Evolutionary conservation across 176 grass and related monocot species (phyloP), one percentile per base, ranked within the genome.

Genomic region (Elaeis guineensis): DNA sequence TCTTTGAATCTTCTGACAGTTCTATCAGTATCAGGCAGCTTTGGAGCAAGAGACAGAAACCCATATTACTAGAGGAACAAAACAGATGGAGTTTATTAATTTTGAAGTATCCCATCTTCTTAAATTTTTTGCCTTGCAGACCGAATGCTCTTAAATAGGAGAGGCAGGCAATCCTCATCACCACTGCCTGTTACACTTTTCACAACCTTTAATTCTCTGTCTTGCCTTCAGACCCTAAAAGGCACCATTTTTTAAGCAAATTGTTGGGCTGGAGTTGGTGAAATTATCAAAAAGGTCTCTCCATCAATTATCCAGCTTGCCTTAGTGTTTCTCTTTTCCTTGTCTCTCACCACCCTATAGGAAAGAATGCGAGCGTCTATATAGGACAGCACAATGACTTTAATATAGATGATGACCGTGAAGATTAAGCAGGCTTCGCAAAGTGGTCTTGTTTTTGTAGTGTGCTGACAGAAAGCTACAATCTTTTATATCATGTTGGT

Each of bases 71-170:
- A 19, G 17, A 54, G 18, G 16, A 19, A 54, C 52, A 54, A 5
- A 54, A 19, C 1, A 54, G 18, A 16, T 19, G 17, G 4, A 19
- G 18, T 1, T 5, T 19, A 54, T n/a, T n/a, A 54, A 54, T 54
- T 3, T 19, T 19, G 3, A 20, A 55, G 20, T 0, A 55, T 19
- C 53, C n/a, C 53, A 21, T 19, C 53, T 54, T 54, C 19, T 55
- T 19, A 3, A 6, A 1, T 21, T 55, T 21, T 19, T 21, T 21
- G n/a, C 19, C 53, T 55, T 55, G 17, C 53, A 55, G 53, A 55
- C 53, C 18, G 20, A n/a, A 55, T 55, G 53, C 7, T 55, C 53
- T 55, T 55, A 55, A 55, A 55, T 55, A 55, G 5, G 19, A 55
- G 53, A 21, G 53, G 20, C 53, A 55, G 17, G 17, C 18, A 55